Evolutionary conservation across 495 filamentous ascomycete genomes (phyloP).

Genomic region (Cairneyella variabilis): DNA sequence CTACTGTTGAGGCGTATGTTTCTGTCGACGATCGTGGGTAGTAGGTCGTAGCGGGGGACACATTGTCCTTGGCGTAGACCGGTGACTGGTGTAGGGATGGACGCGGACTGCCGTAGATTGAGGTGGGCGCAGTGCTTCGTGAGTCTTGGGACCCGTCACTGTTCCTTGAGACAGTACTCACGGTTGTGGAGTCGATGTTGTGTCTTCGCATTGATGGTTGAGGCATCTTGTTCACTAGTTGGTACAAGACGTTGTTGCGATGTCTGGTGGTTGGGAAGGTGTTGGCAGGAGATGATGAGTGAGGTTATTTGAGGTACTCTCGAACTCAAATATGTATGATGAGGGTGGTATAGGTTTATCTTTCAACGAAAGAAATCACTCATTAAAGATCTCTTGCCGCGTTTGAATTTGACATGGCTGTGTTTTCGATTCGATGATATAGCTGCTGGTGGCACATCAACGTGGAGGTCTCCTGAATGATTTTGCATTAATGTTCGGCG

Average conservation of each 20-base stretch:
- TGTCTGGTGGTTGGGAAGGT: neutral
- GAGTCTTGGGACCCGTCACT: slow-evolving; percentile 63
- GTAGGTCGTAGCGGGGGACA: slow-evolving; percentile 42
- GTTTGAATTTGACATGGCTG: slow-evolving; percentile 17
- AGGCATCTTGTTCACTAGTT: slow-evolving; percentile 12
- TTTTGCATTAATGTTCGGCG: slow-evolving; percentile 8
- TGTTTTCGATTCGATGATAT: neutral
- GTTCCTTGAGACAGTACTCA: slow-evolving; percentile 56
- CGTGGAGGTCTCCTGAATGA: slow-evolving; percentile 7
- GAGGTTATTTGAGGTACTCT: neutral
- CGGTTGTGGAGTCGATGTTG: slow-evolving; percentile 32
- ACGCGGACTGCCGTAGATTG: slow-evolving; percentile 52
- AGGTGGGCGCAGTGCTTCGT: slow-evolving; percentile 65
- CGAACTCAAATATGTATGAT: neutral
- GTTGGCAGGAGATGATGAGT: neutral
- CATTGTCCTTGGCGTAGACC: slow-evolving; percentile 40
- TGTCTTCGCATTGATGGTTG: slow-evolving; percentile 14
- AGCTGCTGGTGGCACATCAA: slow-evolving; percentile 5
- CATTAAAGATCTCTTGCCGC: slow-evolving; percentile 5
- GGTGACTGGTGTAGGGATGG: slow-evolving; percentile 45
- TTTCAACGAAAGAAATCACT: too few species aligned
- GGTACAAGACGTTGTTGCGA: neutral
- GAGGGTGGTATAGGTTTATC: too few species aligned
- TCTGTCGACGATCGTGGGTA: slow-evolving; percentile 65
- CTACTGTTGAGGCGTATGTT: slow-evolving; percentile 73